These are phyloP conservation scores for Plantago coronopus DNA, from an alignment of 305 asterid species.

Conservation along the genomic window DNA sequence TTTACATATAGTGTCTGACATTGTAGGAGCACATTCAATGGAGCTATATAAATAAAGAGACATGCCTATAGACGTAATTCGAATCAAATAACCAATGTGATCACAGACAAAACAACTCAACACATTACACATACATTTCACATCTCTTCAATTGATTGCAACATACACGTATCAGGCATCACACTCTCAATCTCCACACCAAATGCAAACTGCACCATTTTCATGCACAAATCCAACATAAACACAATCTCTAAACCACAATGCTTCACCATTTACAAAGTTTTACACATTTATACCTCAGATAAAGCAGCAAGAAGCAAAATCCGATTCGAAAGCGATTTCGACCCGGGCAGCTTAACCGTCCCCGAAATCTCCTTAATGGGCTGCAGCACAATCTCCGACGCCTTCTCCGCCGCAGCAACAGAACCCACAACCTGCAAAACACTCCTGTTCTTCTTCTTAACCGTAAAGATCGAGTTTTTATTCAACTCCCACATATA, in stretches of 20 bases:
- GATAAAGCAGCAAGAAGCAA: slow-evolving; percentile 95
- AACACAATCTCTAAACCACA: background rate
- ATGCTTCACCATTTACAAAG: slow-evolving; percentile 22
- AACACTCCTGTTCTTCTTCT: slow-evolving; percentile 33
- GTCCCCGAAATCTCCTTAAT: slow-evolving; percentile 81
- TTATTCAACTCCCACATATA: slow-evolving; percentile 39
- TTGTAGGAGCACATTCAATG: no score
- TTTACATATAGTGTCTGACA: no score
- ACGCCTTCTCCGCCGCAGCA: slow-evolving; percentile 68
- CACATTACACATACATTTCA: no score
- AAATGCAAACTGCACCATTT: background rate
- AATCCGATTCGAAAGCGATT: slow-evolving; percentile 91
- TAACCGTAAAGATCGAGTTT: slow-evolving; percentile 38
- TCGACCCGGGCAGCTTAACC: slow-evolving; percentile 93
- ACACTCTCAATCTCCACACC: background rate
- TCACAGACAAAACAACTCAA: no score
- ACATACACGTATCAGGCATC: no score
- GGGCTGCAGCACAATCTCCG: slow-evolving; percentile 85
- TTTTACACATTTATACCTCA: slow-evolving; percentile 60
- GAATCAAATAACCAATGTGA: no score
- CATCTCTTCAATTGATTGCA: no score
- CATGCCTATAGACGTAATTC: no score
- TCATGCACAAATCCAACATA: background rate
- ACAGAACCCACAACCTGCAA: slow-evolving; percentile 59
- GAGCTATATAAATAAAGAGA: no score